phyloP scores from a whole-genome alignment of 2,329 filamentous ascomycete species.

The Daldinia sp. region DNA sequence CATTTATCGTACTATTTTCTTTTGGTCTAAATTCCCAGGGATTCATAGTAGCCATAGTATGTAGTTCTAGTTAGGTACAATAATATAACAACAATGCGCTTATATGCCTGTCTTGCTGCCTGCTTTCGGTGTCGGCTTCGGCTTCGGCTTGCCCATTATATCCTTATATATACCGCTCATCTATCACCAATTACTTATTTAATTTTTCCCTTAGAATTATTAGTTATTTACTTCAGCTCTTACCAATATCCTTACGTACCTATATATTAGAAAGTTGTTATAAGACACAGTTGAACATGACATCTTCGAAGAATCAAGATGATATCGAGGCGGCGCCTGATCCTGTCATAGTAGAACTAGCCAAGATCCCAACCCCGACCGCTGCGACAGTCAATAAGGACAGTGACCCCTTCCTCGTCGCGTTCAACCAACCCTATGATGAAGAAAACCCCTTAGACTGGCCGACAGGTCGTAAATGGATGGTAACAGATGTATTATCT shows the following conservation, averaged over 20 bases:
- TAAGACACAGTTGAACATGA: background rate
- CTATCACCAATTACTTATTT: no score
- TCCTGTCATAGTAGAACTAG: background rate
- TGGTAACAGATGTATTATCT: slow-evolving; percentile 61
- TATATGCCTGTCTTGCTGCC: background rate
- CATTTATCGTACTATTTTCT: no score
- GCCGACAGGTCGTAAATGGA: slow-evolving; percentile 60
- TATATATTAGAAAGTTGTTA: background rate
- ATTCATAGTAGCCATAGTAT: background rate
- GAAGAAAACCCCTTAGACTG: slow-evolving; percentile 57
- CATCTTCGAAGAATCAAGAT: background rate
- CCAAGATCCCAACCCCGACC: background rate
- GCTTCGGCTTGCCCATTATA: background rate
- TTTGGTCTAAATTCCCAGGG: background rate
- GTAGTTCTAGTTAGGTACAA: background rate
- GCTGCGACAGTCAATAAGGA: background rate
- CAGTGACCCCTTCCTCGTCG: background rate
- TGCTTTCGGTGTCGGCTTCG: background rate
- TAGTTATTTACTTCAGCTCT: background rate
- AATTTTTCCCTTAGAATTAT: background rate
- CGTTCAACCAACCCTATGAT: slow-evolving; percentile 30
- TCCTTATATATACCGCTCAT: background rate
- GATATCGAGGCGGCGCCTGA: background rate
- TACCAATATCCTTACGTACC: background rate
- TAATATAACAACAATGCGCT: background rate